Evolutionary conservation across 345 rosid species (phyloP).

Genomic region (Chamaenerion angustifolium): DNA sequence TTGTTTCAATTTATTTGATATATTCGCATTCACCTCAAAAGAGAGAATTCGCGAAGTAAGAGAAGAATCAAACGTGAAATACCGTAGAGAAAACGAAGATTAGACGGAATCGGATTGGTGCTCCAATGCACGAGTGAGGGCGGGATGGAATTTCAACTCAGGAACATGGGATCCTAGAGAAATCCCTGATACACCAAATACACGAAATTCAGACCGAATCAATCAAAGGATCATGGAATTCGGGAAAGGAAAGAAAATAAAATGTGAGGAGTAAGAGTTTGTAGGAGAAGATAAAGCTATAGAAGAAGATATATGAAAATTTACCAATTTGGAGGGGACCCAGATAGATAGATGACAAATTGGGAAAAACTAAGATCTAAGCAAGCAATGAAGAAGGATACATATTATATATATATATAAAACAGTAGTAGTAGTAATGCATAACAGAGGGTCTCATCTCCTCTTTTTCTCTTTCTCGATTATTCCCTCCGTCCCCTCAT

Average conservation of each 20-base stretch:
- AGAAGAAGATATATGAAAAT: constrained; percentile 14
- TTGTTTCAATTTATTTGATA: not conserved
- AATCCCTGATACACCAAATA: constrained; percentile 23
- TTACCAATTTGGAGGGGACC: constrained; percentile 49
- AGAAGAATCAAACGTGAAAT: constrained; percentile 15
- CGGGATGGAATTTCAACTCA: constrained; percentile 36
- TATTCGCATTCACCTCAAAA: not conserved
- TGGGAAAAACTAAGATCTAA: constrained; percentile 67
- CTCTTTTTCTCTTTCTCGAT: constrained; percentile 30
- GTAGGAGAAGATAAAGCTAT: constrained; percentile 8
- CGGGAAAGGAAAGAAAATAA: constrained; percentile 1
- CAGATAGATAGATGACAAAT: constrained; percentile 29
- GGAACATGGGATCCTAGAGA: constrained; percentile 42
- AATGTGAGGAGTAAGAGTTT: constrained; percentile 11
- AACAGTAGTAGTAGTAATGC: no score
- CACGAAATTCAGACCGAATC: constrained; percentile 16
- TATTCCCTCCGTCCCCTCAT: constrained; percentile 20
- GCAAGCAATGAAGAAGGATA: constrained; percentile 14
- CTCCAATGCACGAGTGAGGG: constrained; percentile 31
- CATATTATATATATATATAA: no score
- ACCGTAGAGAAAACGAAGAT: constrained; percentile 25
- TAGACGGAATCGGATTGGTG: constrained; percentile 46
- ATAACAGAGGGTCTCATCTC: constrained; percentile 6
- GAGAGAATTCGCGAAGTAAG: constrained; percentile 8
- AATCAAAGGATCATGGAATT: constrained; percentile 9